Conservation (phyloP, 1,284 basidiomycete species). For the Trichosporon inkin region DNA sequence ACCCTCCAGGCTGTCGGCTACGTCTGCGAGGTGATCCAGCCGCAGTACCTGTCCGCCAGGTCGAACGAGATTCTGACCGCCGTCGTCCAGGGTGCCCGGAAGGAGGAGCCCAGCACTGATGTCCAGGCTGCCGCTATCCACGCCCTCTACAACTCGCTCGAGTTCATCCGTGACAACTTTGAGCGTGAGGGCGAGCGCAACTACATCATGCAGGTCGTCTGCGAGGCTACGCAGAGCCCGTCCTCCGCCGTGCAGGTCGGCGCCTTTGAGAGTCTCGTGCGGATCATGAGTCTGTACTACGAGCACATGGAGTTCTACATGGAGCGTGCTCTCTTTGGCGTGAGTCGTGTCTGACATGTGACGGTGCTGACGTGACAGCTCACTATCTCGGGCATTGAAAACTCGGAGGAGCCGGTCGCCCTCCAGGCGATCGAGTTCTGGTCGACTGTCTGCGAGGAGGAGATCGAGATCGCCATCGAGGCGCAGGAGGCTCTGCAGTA, state of each 20-base stretch:
- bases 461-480: constrained; percentile 88
- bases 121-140: constrained; percentile 94
- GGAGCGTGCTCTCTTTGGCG: constrained; percentile 97
- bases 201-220: constrained; percentile 99
- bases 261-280: constrained; percentile 91
- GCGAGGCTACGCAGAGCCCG: constrained; percentile 90
- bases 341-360: constrained; percentile 53
- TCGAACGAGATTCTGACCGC: constrained; percentile 98
- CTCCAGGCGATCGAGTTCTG: constrained; percentile 98
- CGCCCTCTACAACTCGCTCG: constrained; percentile 91
- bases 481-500: constrained; percentile 90
- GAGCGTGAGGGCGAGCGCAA: constrained; percentile 97
- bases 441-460: constrained; percentile 98
- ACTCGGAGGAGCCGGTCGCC: constrained; percentile 83
- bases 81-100: constrained; percentile 94
- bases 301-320: constrained; percentile 99
- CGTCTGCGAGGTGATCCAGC: constrained; percentile 93
- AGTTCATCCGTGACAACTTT: constrained; percentile 97
- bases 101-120: constrained; percentile 88
- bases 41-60: constrained; percentile 78
- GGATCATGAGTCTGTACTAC: constrained; percentile 97
- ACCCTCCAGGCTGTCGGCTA: constrained; percentile 94
- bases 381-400: constrained; percentile 98
- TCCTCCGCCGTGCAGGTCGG: constrained; percentile 78
- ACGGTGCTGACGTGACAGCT: constrained; percentile 57